Percentiles rank a stretch among this genome's conserved stretches.
These are phyloP conservation scores for Zygoascus flipseniorum DNA, from an alignment of 805 yeast genomes.

Conservation along the genomic window DNA sequence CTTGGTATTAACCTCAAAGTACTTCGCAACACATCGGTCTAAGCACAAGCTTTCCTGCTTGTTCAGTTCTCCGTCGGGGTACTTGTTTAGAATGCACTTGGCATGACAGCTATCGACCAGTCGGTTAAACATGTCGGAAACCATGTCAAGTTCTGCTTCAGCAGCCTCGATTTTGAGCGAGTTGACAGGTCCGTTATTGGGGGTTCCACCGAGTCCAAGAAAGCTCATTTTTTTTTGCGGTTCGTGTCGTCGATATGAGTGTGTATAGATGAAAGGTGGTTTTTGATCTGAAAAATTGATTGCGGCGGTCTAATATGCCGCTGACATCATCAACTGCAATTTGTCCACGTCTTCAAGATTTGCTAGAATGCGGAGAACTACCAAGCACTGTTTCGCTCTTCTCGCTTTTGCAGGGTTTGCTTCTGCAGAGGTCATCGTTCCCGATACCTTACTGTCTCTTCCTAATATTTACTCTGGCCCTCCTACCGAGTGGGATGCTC, in stretches of 20 bases:
- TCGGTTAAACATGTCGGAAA: slow-evolving; percentile 93
- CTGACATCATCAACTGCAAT: neutral
- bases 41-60: slow-evolving; percentile 80
- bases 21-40: slow-evolving; percentile 93
- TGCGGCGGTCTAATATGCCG: neutral
- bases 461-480: neutral
- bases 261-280: neutral
- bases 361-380: neutral
- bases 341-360: neutral
- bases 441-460: neutral
- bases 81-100: slow-evolving; percentile 64
- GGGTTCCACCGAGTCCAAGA: slow-evolving; percentile 46
- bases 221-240: slow-evolving; percentile 26
- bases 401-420: neutral
- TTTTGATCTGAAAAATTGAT: neutral
- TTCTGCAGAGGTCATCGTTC: neutral
- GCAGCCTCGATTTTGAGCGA: slow-evolving; percentile 53
- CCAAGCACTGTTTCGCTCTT: neutral
- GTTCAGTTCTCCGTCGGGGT: slow-evolving; percentile 64
- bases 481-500: neutral
- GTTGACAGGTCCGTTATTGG: slow-evolving; percentile 29
- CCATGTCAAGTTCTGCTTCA: slow-evolving; percentile 94
- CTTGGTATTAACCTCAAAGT: slow-evolving; percentile 88
- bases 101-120: slow-evolving; percentile 81
- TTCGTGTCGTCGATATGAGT: neutral